Conservation (phyloP, 257 asterid species). For the Petunia axillaris region DNA sequence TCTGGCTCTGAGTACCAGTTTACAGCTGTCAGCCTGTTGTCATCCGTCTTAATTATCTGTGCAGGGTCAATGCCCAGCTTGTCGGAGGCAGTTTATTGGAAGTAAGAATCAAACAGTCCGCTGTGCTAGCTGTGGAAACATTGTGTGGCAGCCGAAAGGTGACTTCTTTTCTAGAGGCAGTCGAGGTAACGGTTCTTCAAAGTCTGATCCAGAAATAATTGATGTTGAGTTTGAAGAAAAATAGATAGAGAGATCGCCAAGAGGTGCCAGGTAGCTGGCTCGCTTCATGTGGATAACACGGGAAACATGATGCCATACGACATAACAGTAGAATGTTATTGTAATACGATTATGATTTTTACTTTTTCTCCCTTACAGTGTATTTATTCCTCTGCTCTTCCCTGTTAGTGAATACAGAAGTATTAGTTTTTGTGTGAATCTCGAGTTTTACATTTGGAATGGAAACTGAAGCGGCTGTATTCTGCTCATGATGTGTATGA, state of each 20-base stretch:
- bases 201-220: slow-evolving; percentile 73
- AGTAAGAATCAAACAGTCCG: slow-evolving; percentile 79
- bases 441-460: neutral
- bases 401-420: neutral
- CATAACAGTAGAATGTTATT: neutral
- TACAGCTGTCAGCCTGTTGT: neutral
- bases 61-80: slow-evolving; percentile 98
- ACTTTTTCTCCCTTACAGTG: neutral
- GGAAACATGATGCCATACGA: too few species aligned
- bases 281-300: too few species aligned
- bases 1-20: neutral
- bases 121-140: slow-evolving; percentile 85
- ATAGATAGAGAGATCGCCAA: slow-evolving; percentile 40
- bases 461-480: neutral
- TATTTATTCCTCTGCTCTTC: neutral
- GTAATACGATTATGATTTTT: neutral
- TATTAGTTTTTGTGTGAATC: neutral
- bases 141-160: slow-evolving; percentile 89
- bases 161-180: slow-evolving; percentile 68
- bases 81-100: slow-evolving; percentile 84
- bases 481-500: slow-evolving; percentile 11
- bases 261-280: neutral
- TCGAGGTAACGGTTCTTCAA: slow-evolving; percentile 63
- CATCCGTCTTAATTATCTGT: slow-evolving; percentile 20
- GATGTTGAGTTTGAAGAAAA: slow-evolving; percentile 97